These are phyloP conservation scores for Wickerhamiella lipophila DNA, from an alignment of 805 yeast genomes.

Conservation along the genomic window DNA sequence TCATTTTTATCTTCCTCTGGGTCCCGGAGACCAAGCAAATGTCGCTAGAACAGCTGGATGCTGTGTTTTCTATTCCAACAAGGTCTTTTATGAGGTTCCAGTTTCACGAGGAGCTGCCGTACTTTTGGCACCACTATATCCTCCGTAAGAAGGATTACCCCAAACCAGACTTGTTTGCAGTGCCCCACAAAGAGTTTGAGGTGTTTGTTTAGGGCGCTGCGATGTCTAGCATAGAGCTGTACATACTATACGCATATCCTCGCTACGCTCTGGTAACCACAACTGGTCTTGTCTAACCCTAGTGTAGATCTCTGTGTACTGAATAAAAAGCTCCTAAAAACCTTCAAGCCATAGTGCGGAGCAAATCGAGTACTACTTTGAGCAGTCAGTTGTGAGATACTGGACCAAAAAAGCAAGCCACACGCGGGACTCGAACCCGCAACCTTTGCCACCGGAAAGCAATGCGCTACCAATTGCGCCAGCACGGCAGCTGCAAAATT, in stretches of 20 bases:
- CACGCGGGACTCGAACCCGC: constrained; percentile 27
- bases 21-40: constrained; percentile 58
- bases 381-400: too few relatives aligned
- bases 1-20: constrained; percentile 42
- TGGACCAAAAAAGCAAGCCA: constrained; percentile 16
- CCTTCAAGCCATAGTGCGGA: too few relatives aligned
- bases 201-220: background rate
- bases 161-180: constrained; percentile 1
- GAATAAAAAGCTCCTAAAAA: too few relatives aligned
- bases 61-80: constrained; percentile 49
- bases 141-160: constrained; percentile 7
- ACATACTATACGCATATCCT: too few relatives aligned
- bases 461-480: constrained; percentile 17
- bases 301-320: too few relatives aligned
- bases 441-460: constrained; percentile 25
- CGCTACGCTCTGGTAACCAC: too few relatives aligned
- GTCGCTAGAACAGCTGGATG: constrained; percentile 66
- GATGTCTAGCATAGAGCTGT: too few relatives aligned
- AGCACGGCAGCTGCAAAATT: constrained; percentile 9
- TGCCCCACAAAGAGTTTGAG: background rate
- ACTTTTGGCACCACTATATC: constrained; percentile 14
- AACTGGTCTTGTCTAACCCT: too few relatives aligned
- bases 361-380: too few relatives aligned
- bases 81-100: constrained; percentile 41
- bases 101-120: constrained; percentile 22